Evolutionary conservation across 768 basidiomycete genomes (phyloP).

Genomic region (Pleurotus eryngii): DNA sequence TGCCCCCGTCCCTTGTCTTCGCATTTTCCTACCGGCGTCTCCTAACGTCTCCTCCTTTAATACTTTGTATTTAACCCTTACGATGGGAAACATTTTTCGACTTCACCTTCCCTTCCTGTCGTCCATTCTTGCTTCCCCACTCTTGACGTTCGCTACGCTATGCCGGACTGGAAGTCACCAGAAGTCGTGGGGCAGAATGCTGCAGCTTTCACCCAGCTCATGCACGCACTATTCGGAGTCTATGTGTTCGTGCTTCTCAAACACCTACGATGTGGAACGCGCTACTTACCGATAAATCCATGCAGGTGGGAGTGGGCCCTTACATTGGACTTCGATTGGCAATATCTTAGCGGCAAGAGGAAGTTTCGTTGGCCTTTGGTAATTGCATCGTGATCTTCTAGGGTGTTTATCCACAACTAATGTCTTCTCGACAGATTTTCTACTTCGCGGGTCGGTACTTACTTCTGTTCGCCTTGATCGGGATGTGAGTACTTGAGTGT

Average conservation of each 20-base stretch:
- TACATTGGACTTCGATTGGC: slow-evolving; percentile 61
- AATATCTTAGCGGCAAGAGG: slow-evolving; percentile 53
- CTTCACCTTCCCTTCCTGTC: slow-evolving; percentile 5
- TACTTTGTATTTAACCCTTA: no score
- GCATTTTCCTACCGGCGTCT: no score
- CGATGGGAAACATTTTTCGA: neutral
- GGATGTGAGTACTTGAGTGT: slow-evolving; percentile 58
- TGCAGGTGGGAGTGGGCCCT: slow-evolving; percentile 61
- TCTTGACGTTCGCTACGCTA: slow-evolving; percentile 16
- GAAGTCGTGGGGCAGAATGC: slow-evolving; percentile 44
- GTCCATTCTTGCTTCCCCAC: neutral
- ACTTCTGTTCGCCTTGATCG: slow-evolving; percentile 60
- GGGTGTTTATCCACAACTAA: neutral
- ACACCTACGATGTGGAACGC: neutral
- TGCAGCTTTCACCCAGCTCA: slow-evolving; percentile 45
- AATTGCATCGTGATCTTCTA: slow-evolving; percentile 9
- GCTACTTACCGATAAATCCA: neutral
- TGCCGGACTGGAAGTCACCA: slow-evolving; percentile 55
- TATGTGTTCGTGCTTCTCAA: slow-evolving; percentile 38
- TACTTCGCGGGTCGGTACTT: slow-evolving; percentile 70
- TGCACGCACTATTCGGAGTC: slow-evolving; percentile 55
- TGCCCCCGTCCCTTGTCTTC: no score
- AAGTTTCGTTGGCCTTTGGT: slow-evolving; percentile 70
- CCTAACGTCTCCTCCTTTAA: no score
- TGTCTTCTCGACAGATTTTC: slow-evolving; percentile 41